These are phyloP conservation scores for Eutreptiella sp. DNA, from an alignment of 208 protist species.

Conservation along the genomic window DNA sequence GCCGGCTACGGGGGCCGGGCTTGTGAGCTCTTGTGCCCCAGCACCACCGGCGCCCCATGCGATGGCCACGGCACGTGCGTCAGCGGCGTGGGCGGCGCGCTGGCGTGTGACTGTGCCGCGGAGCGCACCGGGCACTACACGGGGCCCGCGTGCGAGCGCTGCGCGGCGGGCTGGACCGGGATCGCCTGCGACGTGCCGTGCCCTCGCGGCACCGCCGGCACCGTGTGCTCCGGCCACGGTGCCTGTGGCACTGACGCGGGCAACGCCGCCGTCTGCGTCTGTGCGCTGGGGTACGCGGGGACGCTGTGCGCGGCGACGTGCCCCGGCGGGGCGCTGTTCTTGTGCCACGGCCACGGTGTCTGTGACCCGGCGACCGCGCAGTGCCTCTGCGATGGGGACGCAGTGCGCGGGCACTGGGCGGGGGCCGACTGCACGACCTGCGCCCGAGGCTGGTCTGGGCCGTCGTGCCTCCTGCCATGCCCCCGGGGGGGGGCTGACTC, in stretches of 20 bases:
- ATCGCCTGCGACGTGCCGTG: neutral
- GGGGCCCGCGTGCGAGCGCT: neutral
- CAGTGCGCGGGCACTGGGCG: neutral
- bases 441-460: conserved; percentile 3
- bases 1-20: neutral
- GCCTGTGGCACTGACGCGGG: conserved; percentile 11
- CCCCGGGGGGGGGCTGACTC: conserved; percentile 12
- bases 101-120: neutral
- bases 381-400: neutral
- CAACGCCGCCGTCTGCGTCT: neutral
- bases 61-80: conserved; percentile 25
- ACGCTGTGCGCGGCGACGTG: neutral
- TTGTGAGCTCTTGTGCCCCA: conserved; percentile 6
- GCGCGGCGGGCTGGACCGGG: neutral
- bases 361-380: neutral
- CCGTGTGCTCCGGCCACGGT: conserved; percentile 24
- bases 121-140: conserved; percentile 1
- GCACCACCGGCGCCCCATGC: neutral
- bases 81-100: neutral
- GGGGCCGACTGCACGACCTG: neutral
- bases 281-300: conserved; percentile 4
- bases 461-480: neutral
- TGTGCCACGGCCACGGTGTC: neutral
- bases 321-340: neutral
- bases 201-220: neutral